phyloP scores from a whole-genome alignment of 2,329 filamentous ascomycete genomes.

The Blastomyces silverae region DNA sequence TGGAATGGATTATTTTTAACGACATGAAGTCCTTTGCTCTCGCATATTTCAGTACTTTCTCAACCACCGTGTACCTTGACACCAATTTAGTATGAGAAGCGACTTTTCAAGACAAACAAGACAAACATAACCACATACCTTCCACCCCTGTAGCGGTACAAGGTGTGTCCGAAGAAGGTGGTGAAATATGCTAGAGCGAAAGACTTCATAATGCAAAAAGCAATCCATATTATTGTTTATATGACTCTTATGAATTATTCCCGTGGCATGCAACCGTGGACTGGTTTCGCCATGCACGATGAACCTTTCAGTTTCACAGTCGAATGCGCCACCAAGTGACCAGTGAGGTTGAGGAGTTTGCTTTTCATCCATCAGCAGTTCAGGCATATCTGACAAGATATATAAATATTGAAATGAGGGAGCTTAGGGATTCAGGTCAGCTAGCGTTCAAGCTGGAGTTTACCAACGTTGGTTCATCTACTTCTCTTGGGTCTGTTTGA shows the following conservation, averaged over 20 bases:
- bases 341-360: neutral
- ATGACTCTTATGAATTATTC: neutral
- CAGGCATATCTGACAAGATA: neutral
- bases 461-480: no score
- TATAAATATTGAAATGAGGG: neutral
- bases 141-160: no score
- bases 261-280: neutral
- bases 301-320: neutral
- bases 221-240: slow-evolving; percentile 27
- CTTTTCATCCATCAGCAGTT: no score
- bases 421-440: neutral
- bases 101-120: no score
- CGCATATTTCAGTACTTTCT: no score
- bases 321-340: neutral
- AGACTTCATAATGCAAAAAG: slow-evolving; percentile 21
- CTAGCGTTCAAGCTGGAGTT: neutral
- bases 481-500: no score
- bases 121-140: no score
- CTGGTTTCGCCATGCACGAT: neutral
- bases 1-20: slow-evolving; percentile 32
- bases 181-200: neutral
- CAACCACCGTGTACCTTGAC: no score
- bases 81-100: no score
- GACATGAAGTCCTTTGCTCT: neutral
- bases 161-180: no score